Base-by-base conservation (phyloP, 768 basidiomycete species). In the Tricholoma bakamatsutake region DNA sequence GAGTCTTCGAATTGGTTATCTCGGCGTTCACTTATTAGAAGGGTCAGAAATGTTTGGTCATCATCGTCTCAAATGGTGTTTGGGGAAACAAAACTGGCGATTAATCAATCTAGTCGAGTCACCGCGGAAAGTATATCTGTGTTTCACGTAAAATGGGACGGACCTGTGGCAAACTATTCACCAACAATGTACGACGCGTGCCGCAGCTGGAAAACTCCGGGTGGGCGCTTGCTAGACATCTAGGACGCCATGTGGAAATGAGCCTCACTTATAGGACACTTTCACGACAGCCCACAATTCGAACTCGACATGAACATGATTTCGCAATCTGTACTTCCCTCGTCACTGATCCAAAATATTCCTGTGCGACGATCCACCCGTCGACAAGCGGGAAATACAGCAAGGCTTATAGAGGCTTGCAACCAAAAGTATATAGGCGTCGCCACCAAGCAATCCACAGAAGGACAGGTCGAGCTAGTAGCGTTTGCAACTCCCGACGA, bases 401-500 rank as follows among this genome's bases (percentile, higher is more conserved):
- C 52, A n/a, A 8, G 50, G 33, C 42, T 43, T 45, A n/a, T 21
- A 24, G 28, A 6, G 5, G 37, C 50, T 37, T 42, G 21, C 11
- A 35, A 40, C 12, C 12, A 18, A 13, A 27, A 1, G 1, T 56
- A 54, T 30, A 13, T 63, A 9, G 61, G 62, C 2, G 10, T 63
- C 4, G 39, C 60, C 12, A 46, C 53, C 17, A 55, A 56, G 15
- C 58, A 47, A 34, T 40, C 28, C 10, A 15, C 28, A 15, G 18
- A 18, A 3, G 60, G 61, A n/a, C 21, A 45, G 8, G 50, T 55
- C 1, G 53, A 56, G n/a, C 13, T 11, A 35, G 21, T 62, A 12
- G 62, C 61, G 12, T 45, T 63, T 10, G 60, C 62, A 5, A 63
- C 54, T 9, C 37, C 54, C 2, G 15, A 24, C 6, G 57, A 59